phyloP scores from a whole-genome alignment of 2,329 filamentous ascomycete species.

The Alternaria triticimaculans region DNA sequence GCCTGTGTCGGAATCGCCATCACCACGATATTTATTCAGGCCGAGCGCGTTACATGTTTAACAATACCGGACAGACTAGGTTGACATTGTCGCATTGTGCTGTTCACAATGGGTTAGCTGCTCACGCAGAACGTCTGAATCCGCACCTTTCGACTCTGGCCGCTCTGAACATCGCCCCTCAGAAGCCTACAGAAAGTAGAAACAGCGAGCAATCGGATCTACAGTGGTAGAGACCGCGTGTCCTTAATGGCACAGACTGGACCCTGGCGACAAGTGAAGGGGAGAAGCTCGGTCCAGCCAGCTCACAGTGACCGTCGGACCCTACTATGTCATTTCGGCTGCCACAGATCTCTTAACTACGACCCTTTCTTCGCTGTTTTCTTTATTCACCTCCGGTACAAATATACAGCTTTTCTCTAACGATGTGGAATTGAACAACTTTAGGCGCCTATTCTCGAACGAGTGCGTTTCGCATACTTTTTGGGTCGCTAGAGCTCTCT shows the following conservation, averaged over 20 bases:
- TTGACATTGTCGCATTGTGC: neutral
- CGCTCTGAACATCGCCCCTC: neutral
- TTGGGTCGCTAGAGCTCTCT: neutral
- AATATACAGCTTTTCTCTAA: neutral
- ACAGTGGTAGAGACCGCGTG: neutral
- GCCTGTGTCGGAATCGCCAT: neutral
- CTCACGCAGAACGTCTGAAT: neutral
- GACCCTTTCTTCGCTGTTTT: neutral
- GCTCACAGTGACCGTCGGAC: neutral
- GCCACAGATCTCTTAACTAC: neutral
- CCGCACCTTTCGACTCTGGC: neutral
- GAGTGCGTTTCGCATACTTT: neutral
- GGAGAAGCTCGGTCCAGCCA: conserved; percentile 5
- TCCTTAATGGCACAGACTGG: neutral
- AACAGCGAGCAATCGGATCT: neutral
- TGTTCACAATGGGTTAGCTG: neutral
- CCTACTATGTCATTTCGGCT: neutral
- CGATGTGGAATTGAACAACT: neutral
- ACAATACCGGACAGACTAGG: neutral
- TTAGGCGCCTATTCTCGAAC: neutral
- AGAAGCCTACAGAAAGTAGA: neutral
- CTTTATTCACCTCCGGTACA: neutral
- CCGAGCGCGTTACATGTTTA: neutral
- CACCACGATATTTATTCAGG: neutral
- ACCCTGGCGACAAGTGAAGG: neutral